phyloP scores from a whole-genome alignment of 2,329 filamentous ascomycete species.

The Neofusicoccum umdonicola region DNA sequence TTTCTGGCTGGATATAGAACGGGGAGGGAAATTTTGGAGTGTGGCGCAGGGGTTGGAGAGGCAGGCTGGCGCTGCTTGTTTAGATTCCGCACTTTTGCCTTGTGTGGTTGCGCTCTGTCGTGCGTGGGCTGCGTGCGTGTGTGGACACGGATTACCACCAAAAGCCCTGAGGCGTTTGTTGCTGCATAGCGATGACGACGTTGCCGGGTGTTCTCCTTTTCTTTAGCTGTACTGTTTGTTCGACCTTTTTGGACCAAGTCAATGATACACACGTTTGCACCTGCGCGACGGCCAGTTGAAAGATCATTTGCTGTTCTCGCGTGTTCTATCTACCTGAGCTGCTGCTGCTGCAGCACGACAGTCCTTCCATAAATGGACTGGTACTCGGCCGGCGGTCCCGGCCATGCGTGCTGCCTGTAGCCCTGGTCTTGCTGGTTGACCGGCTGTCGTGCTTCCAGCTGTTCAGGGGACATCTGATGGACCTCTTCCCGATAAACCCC shows the following conservation, averaged over 20 bases:
- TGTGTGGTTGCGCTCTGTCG: neutral
- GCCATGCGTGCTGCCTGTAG: no score
- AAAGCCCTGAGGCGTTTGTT: neutral
- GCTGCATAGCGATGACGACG: constrained; percentile 5
- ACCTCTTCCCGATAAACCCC: no score
- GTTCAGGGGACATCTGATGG: no score
- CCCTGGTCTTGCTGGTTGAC: no score
- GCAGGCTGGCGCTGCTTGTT: neutral
- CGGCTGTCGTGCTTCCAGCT: no score
- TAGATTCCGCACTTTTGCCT: neutral
- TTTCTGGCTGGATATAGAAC: neutral
- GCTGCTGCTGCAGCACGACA: no score
- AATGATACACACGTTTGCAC: neutral
- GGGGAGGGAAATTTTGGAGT: neutral
- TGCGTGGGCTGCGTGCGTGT: neutral
- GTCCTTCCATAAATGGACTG: no score
- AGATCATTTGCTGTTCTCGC: no score
- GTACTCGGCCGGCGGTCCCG: no score
- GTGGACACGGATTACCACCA: neutral
- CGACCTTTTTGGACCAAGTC: neutral
- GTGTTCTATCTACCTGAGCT: no score
- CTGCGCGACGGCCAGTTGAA: no score
- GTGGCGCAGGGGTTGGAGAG: neutral
- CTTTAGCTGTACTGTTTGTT: neutral
- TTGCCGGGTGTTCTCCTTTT: neutral